phyloP scores from a whole-genome alignment of 805 yeast species.

The Nakazawaea sp. region DNA sequence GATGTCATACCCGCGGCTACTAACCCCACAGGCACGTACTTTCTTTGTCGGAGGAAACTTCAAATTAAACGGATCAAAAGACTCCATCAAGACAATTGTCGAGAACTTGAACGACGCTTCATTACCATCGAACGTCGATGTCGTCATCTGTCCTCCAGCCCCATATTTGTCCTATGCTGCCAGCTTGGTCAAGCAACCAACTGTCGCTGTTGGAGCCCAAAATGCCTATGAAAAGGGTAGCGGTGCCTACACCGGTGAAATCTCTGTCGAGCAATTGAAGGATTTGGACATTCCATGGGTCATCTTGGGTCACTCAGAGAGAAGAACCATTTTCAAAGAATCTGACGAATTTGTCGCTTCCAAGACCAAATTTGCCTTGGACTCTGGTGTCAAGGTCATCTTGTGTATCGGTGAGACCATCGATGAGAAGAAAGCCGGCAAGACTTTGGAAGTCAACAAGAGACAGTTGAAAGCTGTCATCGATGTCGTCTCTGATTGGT shows the following conservation, averaged over 20 bases:
- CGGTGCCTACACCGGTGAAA: slow-evolving; percentile 98
- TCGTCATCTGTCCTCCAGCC: slow-evolving; percentile 94
- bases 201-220: slow-evolving; percentile 84
- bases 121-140: slow-evolving; percentile 76
- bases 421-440: slow-evolving; percentile 87
- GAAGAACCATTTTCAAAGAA: slow-evolving; percentile 91
- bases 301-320: slow-evolving; percentile 96
- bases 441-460: slow-evolving; percentile 80
- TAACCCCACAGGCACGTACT: slow-evolving; percentile 14
- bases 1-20: too few relatives aligned
- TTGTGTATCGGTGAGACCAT: slow-evolving; percentile 96
- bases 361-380: slow-evolving; percentile 91
- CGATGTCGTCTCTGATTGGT: slow-evolving; percentile 80
- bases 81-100: slow-evolving; percentile 76
- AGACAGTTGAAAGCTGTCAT: slow-evolving; percentile 88
- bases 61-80: slow-evolving; percentile 94
- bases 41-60: slow-evolving; percentile 99
- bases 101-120: slow-evolving; percentile 75
- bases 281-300: slow-evolving; percentile 95
- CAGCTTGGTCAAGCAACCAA: slow-evolving; percentile 57
- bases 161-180: slow-evolving; percentile 81
- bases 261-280: slow-evolving; percentile 79
- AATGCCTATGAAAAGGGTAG: slow-evolving; percentile 80
- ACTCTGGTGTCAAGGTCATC: slow-evolving; percentile 82
- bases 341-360: slow-evolving; percentile 86